phyloP scores from a whole-genome alignment of 495 filamentous ascomycete genomes.

The Penicillium cosmopolitanum region DNA sequence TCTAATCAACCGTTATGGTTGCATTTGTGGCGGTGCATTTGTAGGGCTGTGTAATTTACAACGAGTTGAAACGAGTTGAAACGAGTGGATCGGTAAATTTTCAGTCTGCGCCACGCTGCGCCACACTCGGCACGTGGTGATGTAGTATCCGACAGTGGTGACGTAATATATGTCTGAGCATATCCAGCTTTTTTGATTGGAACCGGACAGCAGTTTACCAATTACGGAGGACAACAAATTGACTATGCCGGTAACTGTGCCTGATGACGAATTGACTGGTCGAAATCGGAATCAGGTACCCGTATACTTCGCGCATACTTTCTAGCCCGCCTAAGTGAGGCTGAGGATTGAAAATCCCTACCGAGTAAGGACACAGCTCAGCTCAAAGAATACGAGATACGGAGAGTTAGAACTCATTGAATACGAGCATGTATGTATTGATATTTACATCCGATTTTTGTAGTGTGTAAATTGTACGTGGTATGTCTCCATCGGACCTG shows the following conservation, averaged over 20 bases:
- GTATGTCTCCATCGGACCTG: background rate
- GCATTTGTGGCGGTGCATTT: conserved; percentile 3
- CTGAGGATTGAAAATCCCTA: conserved; percentile 6
- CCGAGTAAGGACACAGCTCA: background rate
- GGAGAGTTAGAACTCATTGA: background rate
- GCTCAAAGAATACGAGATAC: conserved; percentile 6
- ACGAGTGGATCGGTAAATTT: background rate
- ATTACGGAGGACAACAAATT: conserved; percentile 3
- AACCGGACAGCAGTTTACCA: background rate
- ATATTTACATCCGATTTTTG: background rate
- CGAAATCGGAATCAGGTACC: conserved; percentile 13
- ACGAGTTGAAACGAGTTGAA: background rate
- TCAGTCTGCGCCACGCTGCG: conserved; percentile 11
- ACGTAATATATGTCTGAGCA: conserved; percentile 32
- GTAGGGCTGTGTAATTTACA: conserved; percentile 5
- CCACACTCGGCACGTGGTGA: conserved; percentile 23
- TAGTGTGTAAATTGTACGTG: background rate
- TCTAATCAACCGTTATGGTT: background rate
- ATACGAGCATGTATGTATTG: background rate
- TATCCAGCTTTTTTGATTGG: conserved; percentile 10
- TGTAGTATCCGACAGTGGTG: conserved; percentile 26
- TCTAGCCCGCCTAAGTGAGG: background rate
- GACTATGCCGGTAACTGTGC: conserved; percentile 6
- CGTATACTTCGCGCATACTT: background rate
- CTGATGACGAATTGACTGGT: conserved; percentile 18